Evolutionary conservation across 345 rosid genomes (phyloP).

Genomic region (Syzygium aqueum): DNA sequence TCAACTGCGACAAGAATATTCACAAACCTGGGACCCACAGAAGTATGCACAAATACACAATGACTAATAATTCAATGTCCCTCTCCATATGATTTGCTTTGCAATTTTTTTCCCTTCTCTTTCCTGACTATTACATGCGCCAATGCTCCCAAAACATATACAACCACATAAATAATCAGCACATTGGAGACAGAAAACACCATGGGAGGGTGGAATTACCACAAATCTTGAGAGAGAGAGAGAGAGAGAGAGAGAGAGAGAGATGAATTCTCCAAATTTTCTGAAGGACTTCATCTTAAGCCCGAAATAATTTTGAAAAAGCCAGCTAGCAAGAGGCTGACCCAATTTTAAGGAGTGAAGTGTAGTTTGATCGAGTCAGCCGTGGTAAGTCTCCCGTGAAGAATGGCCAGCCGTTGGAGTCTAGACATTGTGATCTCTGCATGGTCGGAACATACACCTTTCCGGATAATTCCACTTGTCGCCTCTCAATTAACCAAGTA

Average conservation of each 20-base stretch:
- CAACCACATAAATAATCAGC: not conserved
- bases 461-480: not conserved
- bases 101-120: not conserved
- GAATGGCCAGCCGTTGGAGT: not conserved
- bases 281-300: conserved; percentile 19
- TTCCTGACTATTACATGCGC: not conserved
- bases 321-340: conserved; percentile 19
- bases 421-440: not conserved
- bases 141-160: not conserved
- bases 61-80: not conserved
- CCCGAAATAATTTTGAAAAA: conserved; percentile 24
- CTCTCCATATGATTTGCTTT: not conserved
- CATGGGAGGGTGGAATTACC: not conserved
- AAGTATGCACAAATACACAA: not conserved
- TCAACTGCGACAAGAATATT: not conserved
- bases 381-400: not conserved
- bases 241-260: not conserved
- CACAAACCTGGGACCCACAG: not conserved
- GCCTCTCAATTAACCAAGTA: conserved; percentile 33
- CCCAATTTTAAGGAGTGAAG: conserved; percentile 10
- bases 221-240: not conserved
- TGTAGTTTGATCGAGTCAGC: not conserved
- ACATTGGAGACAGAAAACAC: not conserved
- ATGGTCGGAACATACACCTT: not conserved
- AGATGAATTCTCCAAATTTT: not conserved